A percentile compares a stretch with the other conserved stretches of the same genome.
phyloP scores from a whole-genome alignment of 148 eudicot species.

The Vaccinium corymbosum region DNA sequence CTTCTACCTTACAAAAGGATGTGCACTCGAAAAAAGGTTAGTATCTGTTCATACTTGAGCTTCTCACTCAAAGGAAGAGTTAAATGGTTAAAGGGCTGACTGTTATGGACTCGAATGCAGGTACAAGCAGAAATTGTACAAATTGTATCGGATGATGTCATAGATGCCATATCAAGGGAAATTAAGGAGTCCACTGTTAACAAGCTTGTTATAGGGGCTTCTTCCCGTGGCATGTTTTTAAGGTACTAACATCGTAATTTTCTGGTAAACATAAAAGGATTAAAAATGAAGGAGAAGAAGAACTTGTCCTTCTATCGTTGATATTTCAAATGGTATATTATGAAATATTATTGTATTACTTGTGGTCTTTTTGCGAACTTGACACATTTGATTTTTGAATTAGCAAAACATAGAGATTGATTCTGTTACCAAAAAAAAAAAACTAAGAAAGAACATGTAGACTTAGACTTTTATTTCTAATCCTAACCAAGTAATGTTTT shows the following conservation, averaged over 20 bases:
- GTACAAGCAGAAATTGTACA: conserved; percentile 39
- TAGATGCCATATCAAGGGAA: conserved; percentile 10
- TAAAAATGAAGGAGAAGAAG: background rate
- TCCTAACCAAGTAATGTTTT: background rate
- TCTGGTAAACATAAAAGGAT: background rate
- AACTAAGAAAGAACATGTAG: background rate
- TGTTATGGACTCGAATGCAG: conserved; percentile 35
- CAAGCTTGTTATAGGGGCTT: conserved; percentile 80
- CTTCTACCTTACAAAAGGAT: conserved; percentile 58
- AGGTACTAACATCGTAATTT: conserved; percentile 39
- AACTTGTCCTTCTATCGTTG: background rate
- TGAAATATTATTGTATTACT: background rate
- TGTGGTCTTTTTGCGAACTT: background rate
- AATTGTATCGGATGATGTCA: conserved; percentile 69
- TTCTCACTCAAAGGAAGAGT: background rate
- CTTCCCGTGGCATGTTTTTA: conserved; percentile 69
- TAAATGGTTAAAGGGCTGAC: background rate
- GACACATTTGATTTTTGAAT: background rate
- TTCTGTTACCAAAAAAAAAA: background rate
- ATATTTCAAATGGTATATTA: background rate
- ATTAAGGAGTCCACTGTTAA: conserved; percentile 23
- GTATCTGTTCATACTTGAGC: background rate
- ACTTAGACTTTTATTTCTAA: background rate
- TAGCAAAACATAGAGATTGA: background rate
- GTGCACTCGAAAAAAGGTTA: conserved; percentile 44